Evolutionary conservation across 2,329 filamentous ascomycete species (phyloP).

Genomic region (Neophaeococcomyces mojaviensis): DNA sequence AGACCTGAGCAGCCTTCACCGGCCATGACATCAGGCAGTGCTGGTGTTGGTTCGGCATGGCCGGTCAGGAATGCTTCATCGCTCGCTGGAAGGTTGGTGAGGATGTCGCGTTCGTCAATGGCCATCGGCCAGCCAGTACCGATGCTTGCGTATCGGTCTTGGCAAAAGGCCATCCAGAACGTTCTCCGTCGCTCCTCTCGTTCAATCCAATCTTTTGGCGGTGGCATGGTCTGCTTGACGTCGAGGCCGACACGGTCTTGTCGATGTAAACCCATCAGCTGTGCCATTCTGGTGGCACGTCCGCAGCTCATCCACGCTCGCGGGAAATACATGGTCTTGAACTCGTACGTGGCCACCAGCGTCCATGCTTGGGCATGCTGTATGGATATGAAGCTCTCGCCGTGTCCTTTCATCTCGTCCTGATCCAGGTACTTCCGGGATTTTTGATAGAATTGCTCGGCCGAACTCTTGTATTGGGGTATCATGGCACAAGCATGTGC

Average conservation of each 20-base stretch:
- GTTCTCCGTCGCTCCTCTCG: conserved; percentile 82
- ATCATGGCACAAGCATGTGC: conserved; percentile 78
- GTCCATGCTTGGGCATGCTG: conserved; percentile 80
- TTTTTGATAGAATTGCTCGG: conserved; percentile 82
- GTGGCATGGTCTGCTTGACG: conserved; percentile 83
- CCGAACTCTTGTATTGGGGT: conserved; percentile 71
- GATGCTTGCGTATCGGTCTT: conserved; percentile 89
- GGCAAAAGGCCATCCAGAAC: conserved; percentile 89
- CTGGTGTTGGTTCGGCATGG: conserved; percentile 62
- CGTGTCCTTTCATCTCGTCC: conserved; percentile 87
- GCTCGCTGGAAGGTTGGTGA: conserved; percentile 73
- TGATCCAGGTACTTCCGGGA: conserved; percentile 83
- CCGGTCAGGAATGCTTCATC: conserved; percentile 81
- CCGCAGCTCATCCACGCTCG: conserved; percentile 91
- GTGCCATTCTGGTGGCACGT: conserved; percentile 66
- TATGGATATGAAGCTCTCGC: conserved; percentile 78
- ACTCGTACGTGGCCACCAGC: conserved; percentile 76
- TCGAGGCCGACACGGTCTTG: conserved; percentile 75
- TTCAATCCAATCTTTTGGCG: conserved; percentile 88
- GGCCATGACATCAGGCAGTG: conserved; percentile 53
- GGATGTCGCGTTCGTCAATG: conserved; percentile 83
- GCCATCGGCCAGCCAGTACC: conserved; percentile 97
- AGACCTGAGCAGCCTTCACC: conserved; percentile 66
- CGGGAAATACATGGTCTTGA: conserved; percentile 96
- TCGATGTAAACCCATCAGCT: conserved; percentile 90